Evolutionary conservation across 1,284 basidiomycete genomes (phyloP).

Genomic region (Sanghuangporus sanghuang): DNA sequence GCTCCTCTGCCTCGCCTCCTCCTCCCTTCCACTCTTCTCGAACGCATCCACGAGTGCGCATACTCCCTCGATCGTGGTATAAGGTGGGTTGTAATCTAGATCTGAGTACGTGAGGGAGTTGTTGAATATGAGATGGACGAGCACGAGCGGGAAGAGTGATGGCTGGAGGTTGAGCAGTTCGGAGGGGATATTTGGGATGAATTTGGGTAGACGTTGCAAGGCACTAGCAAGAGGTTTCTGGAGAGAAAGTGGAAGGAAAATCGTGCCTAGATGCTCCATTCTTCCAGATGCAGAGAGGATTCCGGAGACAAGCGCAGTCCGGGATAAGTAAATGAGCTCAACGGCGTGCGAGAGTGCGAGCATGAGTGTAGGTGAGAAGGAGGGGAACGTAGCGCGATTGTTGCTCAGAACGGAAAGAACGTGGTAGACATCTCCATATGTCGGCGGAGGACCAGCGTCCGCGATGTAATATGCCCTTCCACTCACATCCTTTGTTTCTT

Average conservation of each 20-base stretch:
- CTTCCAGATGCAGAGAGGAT: neutral
- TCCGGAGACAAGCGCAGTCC: constrained; percentile 30
- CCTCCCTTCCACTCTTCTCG: constrained; percentile 31
- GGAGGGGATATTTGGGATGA: constrained; percentile 45
- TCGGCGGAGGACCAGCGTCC: constrained; percentile 55
- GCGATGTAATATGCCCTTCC: constrained; percentile 62
- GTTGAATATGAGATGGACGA: constrained; percentile 63
- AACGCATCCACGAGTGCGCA: constrained; percentile 46
- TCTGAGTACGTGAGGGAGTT: constrained; percentile 66
- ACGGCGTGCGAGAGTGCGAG: constrained; percentile 48
- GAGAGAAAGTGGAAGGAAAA: neutral
- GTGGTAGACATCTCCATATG: constrained; percentile 56
- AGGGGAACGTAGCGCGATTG: constrained; percentile 46
- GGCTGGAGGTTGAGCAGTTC: constrained; percentile 66
- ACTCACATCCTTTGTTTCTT: constrained; percentile 52
- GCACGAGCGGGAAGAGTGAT: constrained; percentile 55
- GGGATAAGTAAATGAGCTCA: constrained; percentile 48
- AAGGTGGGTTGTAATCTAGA: constrained; percentile 56
- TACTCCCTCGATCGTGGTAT: constrained; percentile 44
- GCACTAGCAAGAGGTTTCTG: neutral
- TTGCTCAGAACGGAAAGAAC: constrained; percentile 43
- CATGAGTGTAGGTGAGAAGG: constrained; percentile 51
- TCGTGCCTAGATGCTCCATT: constrained; percentile 8
- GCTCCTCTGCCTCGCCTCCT: constrained; percentile 28
- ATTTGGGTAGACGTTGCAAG: constrained; percentile 25